Evolutionary conservation across 306 rosid species (phyloP).

Genomic region (Sechiopsis laciniata): DNA sequence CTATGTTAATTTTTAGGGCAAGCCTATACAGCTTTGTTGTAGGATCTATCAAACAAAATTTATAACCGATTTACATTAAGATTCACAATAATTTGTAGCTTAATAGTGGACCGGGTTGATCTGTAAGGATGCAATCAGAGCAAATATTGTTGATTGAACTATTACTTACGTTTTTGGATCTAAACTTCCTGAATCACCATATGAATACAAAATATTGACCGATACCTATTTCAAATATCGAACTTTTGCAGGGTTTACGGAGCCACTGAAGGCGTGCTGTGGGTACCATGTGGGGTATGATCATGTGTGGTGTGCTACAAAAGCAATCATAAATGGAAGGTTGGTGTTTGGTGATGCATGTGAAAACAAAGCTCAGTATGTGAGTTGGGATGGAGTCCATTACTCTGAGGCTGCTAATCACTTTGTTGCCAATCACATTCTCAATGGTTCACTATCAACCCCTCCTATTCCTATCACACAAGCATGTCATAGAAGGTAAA

Average conservation of each 20-base stretch:
- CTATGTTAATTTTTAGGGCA: no score
- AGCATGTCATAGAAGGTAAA: constrained; percentile 53
- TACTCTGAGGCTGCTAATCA: constrained; percentile 77
- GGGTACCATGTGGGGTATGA: constrained; percentile 75
- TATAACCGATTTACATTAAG: no score
- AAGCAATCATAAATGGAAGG: constrained; percentile 46
- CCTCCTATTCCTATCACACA: constrained; percentile 60
- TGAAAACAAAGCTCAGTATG: constrained; percentile 38
- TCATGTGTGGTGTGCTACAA: constrained; percentile 76
- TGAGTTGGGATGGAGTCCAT: constrained; percentile 94
- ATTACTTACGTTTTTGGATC: neutral
- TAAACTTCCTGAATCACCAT: neutral
- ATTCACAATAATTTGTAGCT: no score
- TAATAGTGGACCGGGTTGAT: no score
- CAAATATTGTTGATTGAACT: no score
- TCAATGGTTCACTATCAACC: constrained; percentile 53
- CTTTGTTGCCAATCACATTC: constrained; percentile 62
- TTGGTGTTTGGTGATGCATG: constrained; percentile 66
- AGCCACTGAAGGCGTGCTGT: constrained; percentile 72
- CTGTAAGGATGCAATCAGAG: no score
- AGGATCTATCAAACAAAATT: no score
- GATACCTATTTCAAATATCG: neutral
- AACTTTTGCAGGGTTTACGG: constrained; percentile 56
- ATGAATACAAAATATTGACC: neutral
- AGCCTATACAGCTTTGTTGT: no score